phyloP scores from a whole-genome alignment of 176 grass and related monocot species.

The Neostapfia colusana region DNA sequence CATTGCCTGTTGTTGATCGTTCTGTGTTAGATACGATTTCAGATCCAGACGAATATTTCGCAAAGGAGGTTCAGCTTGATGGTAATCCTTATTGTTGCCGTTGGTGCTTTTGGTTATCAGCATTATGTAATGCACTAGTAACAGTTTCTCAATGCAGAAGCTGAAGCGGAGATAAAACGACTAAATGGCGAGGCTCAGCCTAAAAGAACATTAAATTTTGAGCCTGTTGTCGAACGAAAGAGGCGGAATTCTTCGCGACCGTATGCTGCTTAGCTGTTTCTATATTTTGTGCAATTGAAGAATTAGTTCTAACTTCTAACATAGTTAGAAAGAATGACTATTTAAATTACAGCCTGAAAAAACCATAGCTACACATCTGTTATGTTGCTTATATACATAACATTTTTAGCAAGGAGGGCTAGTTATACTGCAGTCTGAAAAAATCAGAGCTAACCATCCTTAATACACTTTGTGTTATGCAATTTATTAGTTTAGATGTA shows the following conservation, averaged over 20 bases:
- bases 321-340: not conserved
- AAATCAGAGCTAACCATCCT: not conserved
- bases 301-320: constrained; percentile 2
- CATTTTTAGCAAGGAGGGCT: not conserved
- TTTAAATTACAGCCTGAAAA: constrained; percentile 13
- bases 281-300: constrained; percentile 22
- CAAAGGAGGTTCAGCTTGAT: constrained; percentile 39
- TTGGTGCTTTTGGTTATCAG: constrained; percentile 8
- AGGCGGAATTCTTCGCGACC: constrained; percentile 35
- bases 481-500: constrained; percentile 7
- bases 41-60: constrained; percentile 50
- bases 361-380: not conserved
- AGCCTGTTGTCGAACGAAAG: constrained; percentile 17
- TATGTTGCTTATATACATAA: not conserved
- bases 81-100: constrained; percentile 40
- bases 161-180: constrained; percentile 47
- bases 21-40: constrained; percentile 30
- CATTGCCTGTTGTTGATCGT: constrained; percentile 36
- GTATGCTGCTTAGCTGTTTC: constrained; percentile 40
- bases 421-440: constrained; percentile 12
- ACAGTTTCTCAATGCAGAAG: constrained; percentile 45
- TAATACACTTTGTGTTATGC: not conserved
- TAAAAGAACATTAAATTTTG: constrained; percentile 18
- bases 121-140: constrained; percentile 30
- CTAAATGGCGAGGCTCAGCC: constrained; percentile 42